Evolutionary conservation across 306 rosid species (phyloP).

Genomic region (Vigna trinervia): DNA sequence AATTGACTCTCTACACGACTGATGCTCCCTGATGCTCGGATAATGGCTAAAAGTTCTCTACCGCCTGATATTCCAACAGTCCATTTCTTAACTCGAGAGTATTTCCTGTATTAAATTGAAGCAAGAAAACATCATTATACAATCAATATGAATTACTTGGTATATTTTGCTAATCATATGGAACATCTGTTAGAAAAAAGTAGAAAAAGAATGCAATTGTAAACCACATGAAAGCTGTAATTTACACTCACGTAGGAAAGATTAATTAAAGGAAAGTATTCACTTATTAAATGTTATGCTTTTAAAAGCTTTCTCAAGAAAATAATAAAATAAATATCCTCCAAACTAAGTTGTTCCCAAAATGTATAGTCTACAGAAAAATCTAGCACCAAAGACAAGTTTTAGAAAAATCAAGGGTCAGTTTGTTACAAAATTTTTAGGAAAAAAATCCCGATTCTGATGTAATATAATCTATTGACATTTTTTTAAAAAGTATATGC

Average conservation of each 20-base stretch:
- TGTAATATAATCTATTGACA: too few relatives aligned
- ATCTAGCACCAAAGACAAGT: neutral
- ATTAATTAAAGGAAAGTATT: neutral
- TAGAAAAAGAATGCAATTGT: conserved; percentile 26
- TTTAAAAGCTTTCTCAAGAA: neutral
- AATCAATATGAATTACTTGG: conserved; percentile 12
- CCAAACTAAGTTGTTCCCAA: neutral
- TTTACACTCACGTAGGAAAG: conserved; percentile 10
- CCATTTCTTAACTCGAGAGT: conserved; percentile 74
- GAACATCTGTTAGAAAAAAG: neutral
- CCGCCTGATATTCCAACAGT: conserved; percentile 86
- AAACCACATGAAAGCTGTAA: conserved; percentile 35
- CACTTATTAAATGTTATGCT: neutral
- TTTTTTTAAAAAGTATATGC: too few relatives aligned
- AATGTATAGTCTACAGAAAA: conserved; percentile 18
- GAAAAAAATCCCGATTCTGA: too few relatives aligned
- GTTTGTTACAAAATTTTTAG: too few relatives aligned
- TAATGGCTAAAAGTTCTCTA: conserved; percentile 78
- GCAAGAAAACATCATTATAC: conserved; percentile 20
- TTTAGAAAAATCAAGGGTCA: too few relatives aligned
- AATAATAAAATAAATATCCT: neutral
- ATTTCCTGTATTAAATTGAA: conserved; percentile 61
- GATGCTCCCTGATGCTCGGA: conserved; percentile 94
- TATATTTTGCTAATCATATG: conserved; percentile 12
- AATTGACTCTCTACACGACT: conserved; percentile 71